Conservation (phyloP, 768 basidiomycete genomes). For the Obba rivulosa region DNA sequence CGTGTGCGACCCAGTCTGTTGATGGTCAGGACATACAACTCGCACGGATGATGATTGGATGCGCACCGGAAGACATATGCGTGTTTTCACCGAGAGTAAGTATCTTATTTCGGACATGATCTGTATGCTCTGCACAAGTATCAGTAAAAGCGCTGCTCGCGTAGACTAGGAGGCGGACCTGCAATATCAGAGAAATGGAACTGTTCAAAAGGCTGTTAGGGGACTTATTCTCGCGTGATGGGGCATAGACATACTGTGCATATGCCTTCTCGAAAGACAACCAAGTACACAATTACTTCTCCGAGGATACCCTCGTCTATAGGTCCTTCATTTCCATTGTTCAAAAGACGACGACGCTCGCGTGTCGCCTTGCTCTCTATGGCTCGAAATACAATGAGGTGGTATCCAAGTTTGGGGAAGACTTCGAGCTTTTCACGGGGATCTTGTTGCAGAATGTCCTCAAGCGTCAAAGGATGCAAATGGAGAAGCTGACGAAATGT, state of each 20-base stretch:
- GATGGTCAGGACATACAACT: neutral
- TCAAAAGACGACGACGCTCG: constrained; percentile 30
- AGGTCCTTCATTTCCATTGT: constrained; percentile 17
- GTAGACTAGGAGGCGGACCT: constrained; percentile 27
- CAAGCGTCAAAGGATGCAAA: constrained; percentile 87
- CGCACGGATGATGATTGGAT: neutral
- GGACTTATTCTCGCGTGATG: neutral
- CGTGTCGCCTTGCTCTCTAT: constrained; percentile 54
- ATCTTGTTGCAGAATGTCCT: constrained; percentile 90
- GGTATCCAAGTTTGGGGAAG: constrained; percentile 86
- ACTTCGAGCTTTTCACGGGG: constrained; percentile 88
- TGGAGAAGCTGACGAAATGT: constrained; percentile 56
- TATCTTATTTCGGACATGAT: constrained; percentile 69
- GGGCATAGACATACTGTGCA: constrained; percentile 46
- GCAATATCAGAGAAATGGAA: constrained; percentile 90
- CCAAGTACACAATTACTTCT: constrained; percentile 83
- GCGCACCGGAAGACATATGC: constrained; percentile 68
- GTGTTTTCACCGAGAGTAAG: constrained; percentile 54
- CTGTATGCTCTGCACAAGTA: constrained; percentile 57
- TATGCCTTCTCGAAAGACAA: constrained; percentile 86
- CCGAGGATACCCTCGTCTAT: constrained; percentile 46
- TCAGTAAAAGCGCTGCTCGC: constrained; percentile 2
- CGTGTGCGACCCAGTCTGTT: constrained; percentile 91
- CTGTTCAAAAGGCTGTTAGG: constrained; percentile 30
- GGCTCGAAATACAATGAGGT: constrained; percentile 84